A percentile compares a stretch with the other conserved stretches of the same genome.
Conservation (phyloP, 2,329 filamentous ascomycete genomes). For the Talaromyces islandicus region DNA sequence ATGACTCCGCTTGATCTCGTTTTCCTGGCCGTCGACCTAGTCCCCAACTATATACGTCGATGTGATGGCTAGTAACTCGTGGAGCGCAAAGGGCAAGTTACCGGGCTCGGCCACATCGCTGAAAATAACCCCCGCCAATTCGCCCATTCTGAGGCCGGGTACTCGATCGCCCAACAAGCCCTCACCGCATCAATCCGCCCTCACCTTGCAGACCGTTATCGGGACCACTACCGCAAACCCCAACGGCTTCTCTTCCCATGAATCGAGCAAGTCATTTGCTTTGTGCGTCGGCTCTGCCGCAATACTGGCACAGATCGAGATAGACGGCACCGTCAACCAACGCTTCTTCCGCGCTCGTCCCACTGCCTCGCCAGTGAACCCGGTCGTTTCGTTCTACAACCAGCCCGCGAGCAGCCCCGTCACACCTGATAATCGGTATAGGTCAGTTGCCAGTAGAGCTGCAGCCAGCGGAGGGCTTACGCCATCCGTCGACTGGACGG, state of each 20-base stretch:
- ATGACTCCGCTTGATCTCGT: constrained; percentile 6
- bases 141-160: constrained; percentile 60
- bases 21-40: constrained; percentile 8
- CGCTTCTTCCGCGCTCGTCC: constrained; percentile 88
- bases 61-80: constrained; percentile 32
- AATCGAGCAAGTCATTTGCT: constrained; percentile 66
- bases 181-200: constrained; percentile 36
- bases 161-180: constrained; percentile 57
- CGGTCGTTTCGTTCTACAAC: constrained; percentile 48
- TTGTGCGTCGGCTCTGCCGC: constrained; percentile 90
- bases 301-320: constrained; percentile 77
- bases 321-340: constrained; percentile 60
- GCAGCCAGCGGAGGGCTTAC: constrained; percentile 41
- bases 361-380: constrained; percentile 60
- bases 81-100: constrained; percentile 30
- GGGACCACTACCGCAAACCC: constrained; percentile 82
- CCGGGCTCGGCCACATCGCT: constrained; percentile 36
- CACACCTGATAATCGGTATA: constrained; percentile 53
- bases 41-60: constrained; percentile 17
- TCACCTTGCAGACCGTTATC: constrained; percentile 77
- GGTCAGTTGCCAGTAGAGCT: constrained; percentile 51
- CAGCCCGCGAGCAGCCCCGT: constrained; percentile 48
- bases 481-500: constrained; percentile 48
- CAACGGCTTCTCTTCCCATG: constrained; percentile 77
- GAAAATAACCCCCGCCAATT: constrained; percentile 70